Conservation (phyloP, 768 basidiomycete genomes). For the Amanita exitialis region DNA sequence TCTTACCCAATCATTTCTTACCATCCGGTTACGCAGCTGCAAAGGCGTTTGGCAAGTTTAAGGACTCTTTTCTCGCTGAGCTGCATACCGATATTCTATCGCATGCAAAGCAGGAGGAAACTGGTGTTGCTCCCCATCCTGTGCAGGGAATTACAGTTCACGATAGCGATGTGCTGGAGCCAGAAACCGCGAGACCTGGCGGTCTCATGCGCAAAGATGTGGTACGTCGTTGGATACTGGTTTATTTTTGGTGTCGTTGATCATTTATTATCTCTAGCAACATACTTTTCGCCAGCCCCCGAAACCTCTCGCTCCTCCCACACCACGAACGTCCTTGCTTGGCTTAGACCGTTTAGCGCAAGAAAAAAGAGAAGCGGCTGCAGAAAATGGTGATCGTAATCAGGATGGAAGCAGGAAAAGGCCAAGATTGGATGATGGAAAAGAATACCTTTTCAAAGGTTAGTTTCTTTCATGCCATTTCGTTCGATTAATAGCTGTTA, state of each 20-base stretch:
- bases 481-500: conserved; percentile 6
- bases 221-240: conserved; percentile 26
- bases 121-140: conserved; percentile 43
- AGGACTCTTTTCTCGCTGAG: conserved; percentile 66
- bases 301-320: conserved; percentile 64
- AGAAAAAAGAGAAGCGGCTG: conserved; percentile 69
- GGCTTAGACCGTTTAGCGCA: conserved; percentile 84
- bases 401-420: conserved; percentile 54
- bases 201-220: conserved; percentile 64
- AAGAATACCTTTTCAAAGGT: conserved; percentile 86
- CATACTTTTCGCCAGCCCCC: conserved; percentile 77
- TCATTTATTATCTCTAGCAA: conserved; percentile 30
- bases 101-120: conserved; percentile 56
- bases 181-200: conserved; percentile 67
- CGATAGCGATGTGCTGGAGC: conserved; percentile 76
- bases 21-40: conserved; percentile 37
- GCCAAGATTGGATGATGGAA: conserved; percentile 46
- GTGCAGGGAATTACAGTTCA: conserved; percentile 71
- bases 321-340: conserved; percentile 69
- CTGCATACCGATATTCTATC: conserved; percentile 72
- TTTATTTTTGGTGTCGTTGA: neutral
- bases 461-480: neutral
- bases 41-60: conserved; percentile 78
- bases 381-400: conserved; percentile 25
- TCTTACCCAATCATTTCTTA: neutral